Evolutionary conservation across 495 filamentous ascomycete genomes (phyloP), one percentile per base, ranked within the genome.

Genomic region (Pyrenula massariospora): DNA sequence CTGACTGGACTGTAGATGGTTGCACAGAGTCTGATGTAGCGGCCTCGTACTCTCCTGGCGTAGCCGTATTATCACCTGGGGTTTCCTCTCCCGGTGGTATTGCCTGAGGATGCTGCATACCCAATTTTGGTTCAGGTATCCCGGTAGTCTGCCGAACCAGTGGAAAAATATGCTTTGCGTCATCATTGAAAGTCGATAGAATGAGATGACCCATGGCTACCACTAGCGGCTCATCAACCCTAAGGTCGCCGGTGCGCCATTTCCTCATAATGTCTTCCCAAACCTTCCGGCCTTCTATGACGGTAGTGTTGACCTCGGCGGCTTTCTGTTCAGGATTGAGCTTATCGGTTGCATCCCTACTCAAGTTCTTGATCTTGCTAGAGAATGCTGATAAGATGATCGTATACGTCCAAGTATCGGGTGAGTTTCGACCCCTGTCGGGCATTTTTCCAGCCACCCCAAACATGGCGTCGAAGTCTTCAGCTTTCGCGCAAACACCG

Each of bases 251-350:
- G 24, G 76, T 72, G 31, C 70, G 73, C 91, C 91, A 96, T 52
- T 83, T 80, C 20, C 73, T 68, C 11, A 87, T 67, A 22, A 95
- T 73, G 60, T 93, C 88, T n/a, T 78, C 71, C 93, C 93, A 98
- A 22, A 96, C 70, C 11, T 74, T 70, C 54, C 84, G 81, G 1
- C 78, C 86, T 58, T 92, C 71, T 52, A 77, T 58, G 53, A 84
- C 60, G 64, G 73, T 65, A 24, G 72, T 65, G 1, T 77, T 70
- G 51, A 71, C 59, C 15, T 74, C 58, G 24, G 55, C 55, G 51
- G 61, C 56, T 36, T 66, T 54, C 47, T 71, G 62, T 2, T 59
- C 62, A 1, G 55, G 50, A 3, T 72, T 54, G 24, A 69, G 62
- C 2, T 57, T 48, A 23, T 63, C 59, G 12, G 66, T 58, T 19